Conservation (phyloP, 1,284 basidiomycete genomes). For the Moesziomyces sp. region DNA sequence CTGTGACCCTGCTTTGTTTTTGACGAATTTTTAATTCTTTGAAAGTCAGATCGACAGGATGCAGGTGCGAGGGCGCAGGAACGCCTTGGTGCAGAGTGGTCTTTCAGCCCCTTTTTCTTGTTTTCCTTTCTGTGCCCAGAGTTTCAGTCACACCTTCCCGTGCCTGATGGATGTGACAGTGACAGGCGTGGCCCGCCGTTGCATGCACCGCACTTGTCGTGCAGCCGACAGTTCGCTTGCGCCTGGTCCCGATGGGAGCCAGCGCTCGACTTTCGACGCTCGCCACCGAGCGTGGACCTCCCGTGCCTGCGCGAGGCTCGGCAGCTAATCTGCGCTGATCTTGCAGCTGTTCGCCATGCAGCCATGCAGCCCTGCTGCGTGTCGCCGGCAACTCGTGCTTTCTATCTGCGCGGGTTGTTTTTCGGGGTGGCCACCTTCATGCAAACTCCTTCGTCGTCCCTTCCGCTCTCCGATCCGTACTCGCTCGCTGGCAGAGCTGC, state of each 20-base stretch:
- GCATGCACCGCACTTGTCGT: not conserved
- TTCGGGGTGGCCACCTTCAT: not conserved
- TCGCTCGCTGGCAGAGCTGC: not conserved
- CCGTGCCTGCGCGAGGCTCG: not conserved
- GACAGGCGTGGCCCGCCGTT: not conserved
- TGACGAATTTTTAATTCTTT: not conserved
- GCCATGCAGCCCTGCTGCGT: too few relatives aligned
- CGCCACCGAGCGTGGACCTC: not conserved
- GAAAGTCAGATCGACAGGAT: conserved; percentile 16
- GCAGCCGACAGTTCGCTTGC: not conserved
- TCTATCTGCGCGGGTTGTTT: not conserved
- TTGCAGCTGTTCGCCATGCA: too few relatives aligned
- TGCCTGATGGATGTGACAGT: not conserved
- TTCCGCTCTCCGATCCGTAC: not conserved
- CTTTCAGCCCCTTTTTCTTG: not conserved
- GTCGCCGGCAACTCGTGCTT: too few relatives aligned
- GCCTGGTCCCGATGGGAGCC: not conserved
- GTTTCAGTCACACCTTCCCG: not conserved
- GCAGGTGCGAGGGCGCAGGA: conserved; percentile 2
- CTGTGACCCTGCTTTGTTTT: not conserved
- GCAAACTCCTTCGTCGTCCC: not conserved
- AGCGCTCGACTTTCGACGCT: not conserved
- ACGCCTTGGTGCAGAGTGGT: not conserved
- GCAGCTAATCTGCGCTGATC: too few relatives aligned
- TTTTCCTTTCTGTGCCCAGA: not conserved